phyloP scores from a whole-genome alignment of 257 asterid species.

The Solanum verrucosum region DNA sequence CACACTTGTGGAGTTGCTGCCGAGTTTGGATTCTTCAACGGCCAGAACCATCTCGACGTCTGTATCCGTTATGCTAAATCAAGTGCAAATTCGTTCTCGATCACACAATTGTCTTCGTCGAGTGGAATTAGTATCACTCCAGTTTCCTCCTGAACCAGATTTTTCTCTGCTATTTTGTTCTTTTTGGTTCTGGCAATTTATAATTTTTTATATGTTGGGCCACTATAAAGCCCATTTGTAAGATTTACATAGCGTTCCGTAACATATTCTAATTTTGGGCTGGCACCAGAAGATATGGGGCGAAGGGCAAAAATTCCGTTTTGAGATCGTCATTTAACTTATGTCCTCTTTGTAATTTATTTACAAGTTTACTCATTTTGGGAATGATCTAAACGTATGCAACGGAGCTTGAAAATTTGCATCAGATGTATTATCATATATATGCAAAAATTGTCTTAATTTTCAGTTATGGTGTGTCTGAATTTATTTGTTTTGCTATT shows the following conservation, averaged over 20 bases:
- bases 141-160: neutral
- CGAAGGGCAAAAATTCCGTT: neutral
- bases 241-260: no score
- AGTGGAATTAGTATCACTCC: neutral
- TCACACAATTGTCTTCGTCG: neutral
- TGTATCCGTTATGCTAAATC: slow-evolving; percentile 35
- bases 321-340: neutral
- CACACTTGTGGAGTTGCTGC: slow-evolving; percentile 60
- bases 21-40: slow-evolving; percentile 47
- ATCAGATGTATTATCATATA: neutral
- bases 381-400: neutral
- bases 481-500: no score
- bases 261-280: neutral
- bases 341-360: neutral
- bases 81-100: neutral
- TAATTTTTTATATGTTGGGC: neutral
- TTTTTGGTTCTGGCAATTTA: neutral
- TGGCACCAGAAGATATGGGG: neutral
- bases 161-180: neutral
- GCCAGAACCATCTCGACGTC: slow-evolving; percentile 64
- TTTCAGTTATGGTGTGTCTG: neutral
- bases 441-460: neutral
- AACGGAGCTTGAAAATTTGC: neutral
- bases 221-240: neutral
- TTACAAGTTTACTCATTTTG: neutral